phyloP scores from a whole-genome alignment of 108 stramenopile genomes.

The Skeletonema tropicum region DNA sequence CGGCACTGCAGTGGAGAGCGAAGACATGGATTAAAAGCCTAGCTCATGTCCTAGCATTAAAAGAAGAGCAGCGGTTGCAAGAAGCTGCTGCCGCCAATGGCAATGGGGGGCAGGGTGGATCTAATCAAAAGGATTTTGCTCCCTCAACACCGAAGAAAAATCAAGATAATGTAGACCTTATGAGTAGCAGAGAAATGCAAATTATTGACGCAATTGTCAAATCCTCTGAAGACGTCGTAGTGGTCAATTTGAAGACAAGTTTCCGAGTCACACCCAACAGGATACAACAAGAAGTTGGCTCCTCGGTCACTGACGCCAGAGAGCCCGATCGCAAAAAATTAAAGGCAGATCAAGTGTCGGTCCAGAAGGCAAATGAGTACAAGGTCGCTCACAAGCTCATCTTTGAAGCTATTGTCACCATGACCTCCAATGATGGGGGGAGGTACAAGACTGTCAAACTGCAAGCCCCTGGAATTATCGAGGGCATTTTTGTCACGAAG shows the following conservation, averaged over 20 bases:
- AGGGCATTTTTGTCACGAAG: slow-evolving; percentile 66
- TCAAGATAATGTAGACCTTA: slow-evolving; percentile 27
- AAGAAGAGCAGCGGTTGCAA: slow-evolving; percentile 52
- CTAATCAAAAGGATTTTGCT: neutral
- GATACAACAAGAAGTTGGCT: slow-evolving; percentile 9
- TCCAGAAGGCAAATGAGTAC: slow-evolving; percentile 46
- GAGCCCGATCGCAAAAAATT: slow-evolving; percentile 40
- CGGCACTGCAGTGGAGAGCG: slow-evolving; percentile 77
- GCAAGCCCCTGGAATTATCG: slow-evolving; percentile 77
- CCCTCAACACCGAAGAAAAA: slow-evolving; percentile 2
- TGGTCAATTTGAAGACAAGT: slow-evolving; percentile 62
- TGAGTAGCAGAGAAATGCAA: slow-evolving; percentile 51
- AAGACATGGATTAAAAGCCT: slow-evolving; percentile 73
- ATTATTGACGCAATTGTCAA: slow-evolving; percentile 49
- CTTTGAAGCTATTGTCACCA: slow-evolving; percentile 52
- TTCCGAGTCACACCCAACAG: slow-evolving; percentile 68
- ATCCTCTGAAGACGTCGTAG: slow-evolving; percentile 55
- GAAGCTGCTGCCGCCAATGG: slow-evolving; percentile 20
- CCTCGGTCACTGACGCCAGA: slow-evolving; percentile 6
- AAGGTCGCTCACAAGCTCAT: slow-evolving; percentile 50
- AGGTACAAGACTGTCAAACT: slow-evolving; percentile 66
- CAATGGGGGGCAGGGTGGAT: neutral
- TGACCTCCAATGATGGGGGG: slow-evolving; percentile 65
- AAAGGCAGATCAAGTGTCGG: slow-evolving; percentile 7
- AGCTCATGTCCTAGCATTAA: slow-evolving; percentile 53